phyloP scores from a whole-genome alignment of 164 flowering plant genomes.

The Echeveria elegans region DNA sequence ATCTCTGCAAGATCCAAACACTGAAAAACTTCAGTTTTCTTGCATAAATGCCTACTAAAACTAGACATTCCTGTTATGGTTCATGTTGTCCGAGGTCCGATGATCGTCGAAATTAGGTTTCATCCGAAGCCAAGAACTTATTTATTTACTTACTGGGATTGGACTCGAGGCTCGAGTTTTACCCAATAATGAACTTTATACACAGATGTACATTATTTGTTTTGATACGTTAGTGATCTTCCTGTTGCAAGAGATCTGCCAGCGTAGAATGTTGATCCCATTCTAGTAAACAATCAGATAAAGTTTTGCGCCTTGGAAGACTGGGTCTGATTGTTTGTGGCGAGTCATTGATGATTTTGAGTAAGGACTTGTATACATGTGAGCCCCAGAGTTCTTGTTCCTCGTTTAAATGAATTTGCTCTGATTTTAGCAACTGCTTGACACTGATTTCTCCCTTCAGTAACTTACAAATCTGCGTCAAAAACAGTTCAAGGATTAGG shows the following conservation, averaged over 20 bases:
- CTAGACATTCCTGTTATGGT: no score
- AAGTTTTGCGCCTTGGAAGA: not conserved
- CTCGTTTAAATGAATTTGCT: not conserved
- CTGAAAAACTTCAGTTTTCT: not conserved
- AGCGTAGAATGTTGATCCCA: not conserved
- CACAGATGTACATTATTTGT: not conserved
- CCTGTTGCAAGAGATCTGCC: not conserved
- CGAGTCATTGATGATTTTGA: not conserved
- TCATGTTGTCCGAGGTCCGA: no score
- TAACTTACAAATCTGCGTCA: constrained; percentile 17
- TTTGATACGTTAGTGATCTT: not conserved
- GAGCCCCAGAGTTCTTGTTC: not conserved
- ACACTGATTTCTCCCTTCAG: constrained; percentile 15
- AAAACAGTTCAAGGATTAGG: no score
- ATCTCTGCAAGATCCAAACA: no score
- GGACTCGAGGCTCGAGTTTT: no score
- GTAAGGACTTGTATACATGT: not conserved
- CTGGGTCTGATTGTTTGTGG: not conserved
- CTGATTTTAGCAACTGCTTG: constrained; percentile 6
- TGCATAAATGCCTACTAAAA: no score
- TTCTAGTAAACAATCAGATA: not conserved
- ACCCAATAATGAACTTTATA: no score
- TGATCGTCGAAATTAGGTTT: no score
- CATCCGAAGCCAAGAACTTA: no score
- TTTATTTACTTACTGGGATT: no score